Base-by-base conservation (phyloP, 768 basidiomycete genomes). In the Boletus reticuloceps region DNA sequence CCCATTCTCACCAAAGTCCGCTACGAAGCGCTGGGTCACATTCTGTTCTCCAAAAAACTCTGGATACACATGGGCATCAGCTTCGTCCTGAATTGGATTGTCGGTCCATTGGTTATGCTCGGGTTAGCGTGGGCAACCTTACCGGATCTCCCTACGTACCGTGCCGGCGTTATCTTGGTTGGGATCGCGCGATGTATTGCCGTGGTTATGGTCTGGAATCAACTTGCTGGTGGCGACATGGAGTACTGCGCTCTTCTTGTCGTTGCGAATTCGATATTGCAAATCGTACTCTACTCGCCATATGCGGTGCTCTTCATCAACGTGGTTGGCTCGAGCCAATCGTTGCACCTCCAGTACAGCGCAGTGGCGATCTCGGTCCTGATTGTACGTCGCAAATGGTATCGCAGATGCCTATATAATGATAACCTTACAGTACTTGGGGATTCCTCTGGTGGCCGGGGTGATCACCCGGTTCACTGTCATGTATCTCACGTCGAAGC, bases 131-230 rank as follows among this genome's bases (percentile, higher is more conserved):
- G 91, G 89, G 89, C 88, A 13, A 88, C 89, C 5, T 77, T 94
- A 0, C 91, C 90, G 1, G 91, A 94, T 65, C 77, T 88, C 2
- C 83, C 84, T 20, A 78, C 79, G 3, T 89, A 91, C 64, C 81
- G 90, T 22, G 81, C 82, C 1, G 92, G 92, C 4, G 86, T 94
- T 4, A 86, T 94, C 62, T 75, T 94, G 74, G 90, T 94, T 36
- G 91, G 92, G 6, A 61, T 68, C 13, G 63, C 61, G 22, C 60
- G 64, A 17, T 69, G 64, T 27, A 68, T 68, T 51, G 84, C 86
- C 4, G 86, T 86, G 86, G 86, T 89, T 56, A 82, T 89, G 75
- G 86, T 94, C 42, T 92, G 90, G 91, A 89, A 88, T 61, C 78
- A 82, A 48, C 77, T 93, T 7, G 88, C 88, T 0, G 68, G 76